These are phyloP conservation scores for Rubroboletus satanas DNA, from an alignment of 768 basidiomycete genomes.

Conservation along the genomic window DNA sequence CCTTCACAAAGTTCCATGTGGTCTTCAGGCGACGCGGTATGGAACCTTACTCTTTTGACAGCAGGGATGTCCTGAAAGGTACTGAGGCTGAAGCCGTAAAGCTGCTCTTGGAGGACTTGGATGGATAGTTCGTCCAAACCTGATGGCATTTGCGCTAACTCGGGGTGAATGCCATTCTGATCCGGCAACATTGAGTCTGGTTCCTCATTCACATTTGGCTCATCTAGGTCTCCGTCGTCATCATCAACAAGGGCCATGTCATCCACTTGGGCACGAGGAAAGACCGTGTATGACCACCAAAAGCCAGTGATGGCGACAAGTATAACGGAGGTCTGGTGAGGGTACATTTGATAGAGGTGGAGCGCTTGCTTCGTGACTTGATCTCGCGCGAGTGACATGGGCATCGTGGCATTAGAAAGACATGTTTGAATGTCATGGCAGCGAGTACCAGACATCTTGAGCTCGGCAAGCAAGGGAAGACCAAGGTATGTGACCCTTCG, in stretches of 20 bases:
- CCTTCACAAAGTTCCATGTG: background rate
- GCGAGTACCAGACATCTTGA: background rate
- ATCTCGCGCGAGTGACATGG: no score
- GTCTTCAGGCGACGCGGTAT: background rate
- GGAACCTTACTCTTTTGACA: background rate
- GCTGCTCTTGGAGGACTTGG: background rate
- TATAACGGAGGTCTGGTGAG: no score
- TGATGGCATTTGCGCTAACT: background rate
- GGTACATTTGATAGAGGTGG: no score
- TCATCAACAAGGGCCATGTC: no score
- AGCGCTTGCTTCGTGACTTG: no score
- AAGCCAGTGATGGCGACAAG: no score
- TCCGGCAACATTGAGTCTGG: no score
- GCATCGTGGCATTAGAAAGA: no score
- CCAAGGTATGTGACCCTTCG: background rate
- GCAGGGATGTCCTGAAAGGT: background rate
- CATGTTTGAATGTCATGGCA: background rate
- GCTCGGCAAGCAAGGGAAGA: background rate
- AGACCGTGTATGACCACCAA: no score
- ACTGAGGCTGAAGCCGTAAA: background rate
- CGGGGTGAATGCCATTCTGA: background rate
- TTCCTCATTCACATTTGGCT: no score
- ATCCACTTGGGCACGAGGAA: no score
- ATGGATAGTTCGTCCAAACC: background rate
- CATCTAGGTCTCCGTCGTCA: no score